Evolutionary conservation across 2,329 filamentous ascomycete species (phyloP).

Genomic region (Balansia obtecta): DNA sequence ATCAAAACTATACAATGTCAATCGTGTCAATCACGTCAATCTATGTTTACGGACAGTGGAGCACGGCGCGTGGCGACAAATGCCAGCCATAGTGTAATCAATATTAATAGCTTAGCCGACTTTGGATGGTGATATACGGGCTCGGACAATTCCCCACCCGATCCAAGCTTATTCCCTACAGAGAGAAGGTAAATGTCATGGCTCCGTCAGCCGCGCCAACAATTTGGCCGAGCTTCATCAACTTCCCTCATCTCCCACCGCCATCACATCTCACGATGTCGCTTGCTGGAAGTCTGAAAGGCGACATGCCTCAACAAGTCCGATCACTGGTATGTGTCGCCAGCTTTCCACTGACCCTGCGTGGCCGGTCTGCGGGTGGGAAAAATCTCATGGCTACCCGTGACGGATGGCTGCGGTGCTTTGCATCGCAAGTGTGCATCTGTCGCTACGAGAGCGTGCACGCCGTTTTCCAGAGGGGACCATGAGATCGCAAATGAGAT

Average conservation of each 20-base stretch:
- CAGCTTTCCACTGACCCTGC: background rate
- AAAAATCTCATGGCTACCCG: background rate
- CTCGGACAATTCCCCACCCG: slow-evolving; percentile 9
- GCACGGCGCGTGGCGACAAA: background rate
- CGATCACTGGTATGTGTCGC: slow-evolving; percentile 38
- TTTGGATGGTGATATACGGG: slow-evolving; percentile 5
- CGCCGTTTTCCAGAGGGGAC: too few species aligned
- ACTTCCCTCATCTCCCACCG: background rate
- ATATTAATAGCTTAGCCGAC: background rate
- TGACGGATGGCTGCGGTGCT: background rate
- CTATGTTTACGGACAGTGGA: background rate
- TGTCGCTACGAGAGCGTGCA: background rate
- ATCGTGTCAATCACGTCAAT: too few species aligned
- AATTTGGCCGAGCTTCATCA: background rate
- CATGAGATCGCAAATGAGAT: background rate
- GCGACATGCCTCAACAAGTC: slow-evolving; percentile 44
- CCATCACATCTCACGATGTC: slow-evolving; percentile 19
- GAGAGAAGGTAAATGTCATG: background rate
- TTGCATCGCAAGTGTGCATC: background rate
- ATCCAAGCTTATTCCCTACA: background rate
- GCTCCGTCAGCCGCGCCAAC: background rate
- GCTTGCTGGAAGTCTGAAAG: slow-evolving; percentile 28
- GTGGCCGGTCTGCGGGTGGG: background rate
- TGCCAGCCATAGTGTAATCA: background rate
- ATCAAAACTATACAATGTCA: background rate